These are phyloP conservation scores for Volvariella surrecta DNA, from an alignment of 1,284 basidiomycete species.

Conservation along the genomic window DNA sequence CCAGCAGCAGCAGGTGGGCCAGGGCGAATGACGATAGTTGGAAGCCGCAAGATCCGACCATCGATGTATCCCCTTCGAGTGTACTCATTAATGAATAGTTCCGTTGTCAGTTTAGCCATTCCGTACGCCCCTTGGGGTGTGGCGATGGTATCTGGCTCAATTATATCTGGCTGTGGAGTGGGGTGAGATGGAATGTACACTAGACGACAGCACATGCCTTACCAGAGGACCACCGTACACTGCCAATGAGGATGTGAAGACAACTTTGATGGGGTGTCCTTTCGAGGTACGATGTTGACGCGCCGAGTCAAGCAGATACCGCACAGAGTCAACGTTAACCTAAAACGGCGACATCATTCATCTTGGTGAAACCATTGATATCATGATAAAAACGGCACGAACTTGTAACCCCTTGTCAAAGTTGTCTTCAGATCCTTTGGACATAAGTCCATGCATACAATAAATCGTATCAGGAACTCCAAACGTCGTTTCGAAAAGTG, in stretches of 20 bases:
- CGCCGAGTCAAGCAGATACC: conserved; percentile 39
- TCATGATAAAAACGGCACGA: background rate
- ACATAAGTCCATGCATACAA: conserved; percentile 62
- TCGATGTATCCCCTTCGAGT: conserved; percentile 54
- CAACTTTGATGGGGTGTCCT: conserved; percentile 35
- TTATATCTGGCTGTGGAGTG: conserved; percentile 31
- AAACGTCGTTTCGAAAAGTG: conserved; percentile 28
- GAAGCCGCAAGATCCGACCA: conserved; percentile 52
- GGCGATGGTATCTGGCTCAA: conserved; percentile 42
- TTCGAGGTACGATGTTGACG: conserved; percentile 25
- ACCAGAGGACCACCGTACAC: conserved; percentile 58
- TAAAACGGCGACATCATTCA: conserved; percentile 10
- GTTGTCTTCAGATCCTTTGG: conserved; percentile 56
- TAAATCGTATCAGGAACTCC: conserved; percentile 42
- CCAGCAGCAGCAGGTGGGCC: conserved; percentile 50
- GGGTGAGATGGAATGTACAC: background rate
- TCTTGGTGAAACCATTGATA: background rate
- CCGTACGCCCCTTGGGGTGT: conserved; percentile 54
- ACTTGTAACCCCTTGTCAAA: conserved; percentile 51
- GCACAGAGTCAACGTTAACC: conserved; percentile 58
- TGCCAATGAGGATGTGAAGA: conserved; percentile 54
- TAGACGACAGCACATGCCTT: conserved; percentile 8
- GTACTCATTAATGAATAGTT: conserved; percentile 58
- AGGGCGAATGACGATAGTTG: conserved; percentile 53
- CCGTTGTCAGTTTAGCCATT: conserved; percentile 47